Conservation (phyloP, 805 yeast genomes). For the Saccharomyces paradoxus region DNA sequence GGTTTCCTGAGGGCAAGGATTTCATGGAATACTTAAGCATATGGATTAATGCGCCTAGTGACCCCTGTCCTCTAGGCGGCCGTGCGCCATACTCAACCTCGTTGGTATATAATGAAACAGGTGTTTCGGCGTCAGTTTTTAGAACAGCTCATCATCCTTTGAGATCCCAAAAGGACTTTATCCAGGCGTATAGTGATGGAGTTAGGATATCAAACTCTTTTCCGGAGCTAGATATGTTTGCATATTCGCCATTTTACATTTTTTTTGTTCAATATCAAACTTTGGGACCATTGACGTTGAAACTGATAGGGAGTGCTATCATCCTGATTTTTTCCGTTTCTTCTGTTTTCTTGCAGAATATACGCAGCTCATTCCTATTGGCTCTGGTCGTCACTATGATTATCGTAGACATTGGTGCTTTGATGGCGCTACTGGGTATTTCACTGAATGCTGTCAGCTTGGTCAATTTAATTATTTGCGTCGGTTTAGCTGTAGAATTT, state of each 20-base stretch:
- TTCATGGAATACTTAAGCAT: conserved; percentile 65
- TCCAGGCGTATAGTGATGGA: conserved; percentile 67
- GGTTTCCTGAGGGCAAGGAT: conserved; percentile 67
- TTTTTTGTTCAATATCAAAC: conserved; percentile 83
- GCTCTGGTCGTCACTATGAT: conserved; percentile 54
- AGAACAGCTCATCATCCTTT: conserved; percentile 74
- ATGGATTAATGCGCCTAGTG: conserved; percentile 81
- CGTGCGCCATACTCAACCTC: conserved; percentile 79
- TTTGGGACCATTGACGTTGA: conserved; percentile 50
- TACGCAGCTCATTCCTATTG: conserved; percentile 49
- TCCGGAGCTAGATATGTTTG: conserved; percentile 57
- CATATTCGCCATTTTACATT: conserved; percentile 88
- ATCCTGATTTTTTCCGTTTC: conserved; percentile 45
- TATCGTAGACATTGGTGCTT: conserved; percentile 66
- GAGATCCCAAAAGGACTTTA: conserved; percentile 76
- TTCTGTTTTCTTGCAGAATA: conserved; percentile 56
- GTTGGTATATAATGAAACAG: conserved; percentile 37
- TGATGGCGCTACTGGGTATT: conserved; percentile 66
- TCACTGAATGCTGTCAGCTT: conserved; percentile 82
- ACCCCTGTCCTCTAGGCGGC: conserved; percentile 92
- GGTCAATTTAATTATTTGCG: conserved; percentile 86
- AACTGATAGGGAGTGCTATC: conserved; percentile 46
- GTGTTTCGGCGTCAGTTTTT: conserved; percentile 55
- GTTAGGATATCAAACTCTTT: conserved; percentile 56
- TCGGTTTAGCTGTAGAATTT: conserved; percentile 89